These are phyloP conservation scores for Wickerhamiella siamensis DNA, from an alignment of 805 yeast genomes.

Conservation along the genomic window DNA sequence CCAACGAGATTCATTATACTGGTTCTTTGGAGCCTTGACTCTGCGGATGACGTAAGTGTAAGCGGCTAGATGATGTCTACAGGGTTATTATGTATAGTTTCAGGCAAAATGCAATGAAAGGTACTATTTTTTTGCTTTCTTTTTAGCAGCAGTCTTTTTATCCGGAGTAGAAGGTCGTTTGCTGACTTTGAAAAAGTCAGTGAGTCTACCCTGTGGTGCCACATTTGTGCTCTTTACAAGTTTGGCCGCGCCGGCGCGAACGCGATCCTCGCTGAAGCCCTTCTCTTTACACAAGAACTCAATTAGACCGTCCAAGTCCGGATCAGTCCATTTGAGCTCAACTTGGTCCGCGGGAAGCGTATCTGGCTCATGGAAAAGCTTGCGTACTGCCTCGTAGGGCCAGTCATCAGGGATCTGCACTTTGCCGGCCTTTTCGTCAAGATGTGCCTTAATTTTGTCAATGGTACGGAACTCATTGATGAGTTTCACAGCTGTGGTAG, in stretches of 20 bases:
- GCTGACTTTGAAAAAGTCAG: conserved; percentile 69
- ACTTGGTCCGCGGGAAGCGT: conserved; percentile 47
- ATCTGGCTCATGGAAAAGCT: conserved; percentile 72
- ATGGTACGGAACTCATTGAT: conserved; percentile 73
- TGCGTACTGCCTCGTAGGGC: conserved; percentile 83
- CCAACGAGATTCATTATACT: conserved; percentile 50
- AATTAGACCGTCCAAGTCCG: conserved; percentile 71
- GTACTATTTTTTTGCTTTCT: conserved; percentile 9
- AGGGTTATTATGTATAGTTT: no score
- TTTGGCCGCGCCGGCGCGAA: conserved; percentile 73
- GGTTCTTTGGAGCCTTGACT: no score
- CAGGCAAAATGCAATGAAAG: no score
- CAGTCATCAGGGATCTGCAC: conserved; percentile 85
- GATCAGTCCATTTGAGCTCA: conserved; percentile 73
- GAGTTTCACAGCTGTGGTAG: conserved; percentile 80
- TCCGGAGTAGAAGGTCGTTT: not conserved
- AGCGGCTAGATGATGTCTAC: not conserved
- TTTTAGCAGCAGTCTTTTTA: conserved; percentile 4
- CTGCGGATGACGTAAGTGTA: not conserved
- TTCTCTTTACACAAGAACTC: conserved; percentile 74
- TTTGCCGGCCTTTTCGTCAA: conserved; percentile 43
- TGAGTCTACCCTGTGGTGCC: conserved; percentile 82
- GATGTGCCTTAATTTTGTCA: conserved; percentile 58
- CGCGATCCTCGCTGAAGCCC: conserved; percentile 88
- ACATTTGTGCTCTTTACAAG: conserved; percentile 69